These are phyloP conservation scores for Populus deltoides DNA, from an alignment of 345 rosid species.

Conservation along the genomic window DNA sequence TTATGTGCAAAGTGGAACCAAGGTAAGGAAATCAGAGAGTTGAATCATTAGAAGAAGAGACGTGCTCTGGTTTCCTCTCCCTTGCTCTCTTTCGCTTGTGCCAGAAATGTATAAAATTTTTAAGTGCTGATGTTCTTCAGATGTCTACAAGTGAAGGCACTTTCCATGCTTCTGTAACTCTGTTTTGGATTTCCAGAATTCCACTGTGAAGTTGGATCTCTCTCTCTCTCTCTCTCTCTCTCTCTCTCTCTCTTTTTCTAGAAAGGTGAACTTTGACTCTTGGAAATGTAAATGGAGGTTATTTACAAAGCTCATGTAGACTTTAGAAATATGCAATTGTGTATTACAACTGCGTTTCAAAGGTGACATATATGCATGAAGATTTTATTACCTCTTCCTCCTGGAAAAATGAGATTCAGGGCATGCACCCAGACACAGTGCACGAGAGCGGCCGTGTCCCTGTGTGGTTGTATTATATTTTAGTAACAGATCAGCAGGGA, in stretches of 20 bases:
- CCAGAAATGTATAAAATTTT: background rate
- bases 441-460: background rate
- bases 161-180: background rate
- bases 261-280: background rate
- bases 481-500: background rate
- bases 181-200: background rate
- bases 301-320: background rate
- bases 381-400: background rate
- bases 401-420: background rate
- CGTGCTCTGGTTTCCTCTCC: background rate
- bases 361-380: background rate
- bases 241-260: background rate
- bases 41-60: conserved; percentile 1
- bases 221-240: background rate
- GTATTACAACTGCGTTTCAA: background rate
- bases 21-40: conserved; percentile 39
- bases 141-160: background rate
- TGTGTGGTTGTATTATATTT: background rate
- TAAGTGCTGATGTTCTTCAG: conserved; percentile 6
- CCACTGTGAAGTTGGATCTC: background rate
- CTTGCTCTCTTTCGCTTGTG: background rate
- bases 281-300: background rate
- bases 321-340: background rate
- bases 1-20: conserved; percentile 40
- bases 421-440: background rate